Percentiles rank a stretch among this genome's conserved stretches.
These are phyloP conservation scores for Entomortierella parvispora DNA, from an alignment of 192 early-diverging fungal genomes.

Conservation along the genomic window DNA sequence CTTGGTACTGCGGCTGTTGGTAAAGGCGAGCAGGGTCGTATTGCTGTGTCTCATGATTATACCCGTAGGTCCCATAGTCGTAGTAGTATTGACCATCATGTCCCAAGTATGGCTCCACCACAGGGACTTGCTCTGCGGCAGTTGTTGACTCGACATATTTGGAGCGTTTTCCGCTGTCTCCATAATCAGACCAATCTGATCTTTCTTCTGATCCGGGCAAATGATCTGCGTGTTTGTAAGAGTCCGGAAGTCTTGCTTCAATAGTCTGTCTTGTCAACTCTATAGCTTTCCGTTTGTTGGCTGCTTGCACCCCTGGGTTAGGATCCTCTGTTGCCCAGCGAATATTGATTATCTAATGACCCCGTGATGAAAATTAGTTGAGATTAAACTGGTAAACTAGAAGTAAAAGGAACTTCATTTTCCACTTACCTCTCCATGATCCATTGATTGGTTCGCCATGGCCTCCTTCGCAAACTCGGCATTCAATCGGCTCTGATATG, in stretches of 20 bases:
- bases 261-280: constrained; percentile 65
- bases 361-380: neutral
- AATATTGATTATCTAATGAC: constrained; percentile 60
- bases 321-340: constrained; percentile 91
- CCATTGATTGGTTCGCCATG: constrained; percentile 84
- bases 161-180: constrained; percentile 3
- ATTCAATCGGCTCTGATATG: constrained; percentile 71
- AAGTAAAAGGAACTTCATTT: neutral
- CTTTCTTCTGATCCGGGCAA: constrained; percentile 34
- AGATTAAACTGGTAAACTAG: neutral
- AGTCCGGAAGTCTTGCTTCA: constrained; percentile 64
- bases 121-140: neutral
- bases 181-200: neutral
- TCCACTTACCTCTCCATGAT: constrained; percentile 72
- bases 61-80: constrained; percentile 47
- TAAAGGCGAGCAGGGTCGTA: constrained; percentile 32
- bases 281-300: constrained; percentile 68
- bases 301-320: constrained; percentile 65
- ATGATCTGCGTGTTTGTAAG: constrained; percentile 32
- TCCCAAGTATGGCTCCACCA: constrained; percentile 18
- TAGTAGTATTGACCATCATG: constrained; percentile 47
- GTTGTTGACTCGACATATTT: neutral
- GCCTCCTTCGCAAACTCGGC: constrained; percentile 94
- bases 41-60: constrained; percentile 33
- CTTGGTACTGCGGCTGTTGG: neutral